Base-by-base conservation (phyloP, 306 rosid genomes). In the Ochetophila trinervis region DNA sequence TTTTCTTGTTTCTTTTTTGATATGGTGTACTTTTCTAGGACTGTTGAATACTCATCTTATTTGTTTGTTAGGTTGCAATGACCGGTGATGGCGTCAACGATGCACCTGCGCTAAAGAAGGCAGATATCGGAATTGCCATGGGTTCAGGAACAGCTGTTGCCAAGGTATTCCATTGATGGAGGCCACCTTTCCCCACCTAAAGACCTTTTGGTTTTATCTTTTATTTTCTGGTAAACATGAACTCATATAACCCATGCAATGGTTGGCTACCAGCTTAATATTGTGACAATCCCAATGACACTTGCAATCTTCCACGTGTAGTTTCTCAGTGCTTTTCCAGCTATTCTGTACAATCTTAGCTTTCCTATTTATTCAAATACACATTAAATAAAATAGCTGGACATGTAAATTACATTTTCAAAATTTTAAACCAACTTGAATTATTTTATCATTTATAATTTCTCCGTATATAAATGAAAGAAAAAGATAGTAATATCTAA, bases 71-170 rank as follows among this genome's bases (percentile, higher is more conserved):
- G 96, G 99, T 93, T 79, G 99, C 99, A 27, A 93, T 93, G 99
- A 93, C 99, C 32, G 99, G 99, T 64, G 99, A 93, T 24, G 99
- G 99, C 50, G 99, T 93, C 80, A 93, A 93, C 70, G 99, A 93
- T 76, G 99, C 99, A 60, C 99, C 99, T 60, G 99, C 99, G 34
- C 80, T 93, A 44, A 93, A 93, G 77, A 89, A 86, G 79, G 97
- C 99, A n/a, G 96, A 93, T 70, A 93, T 93, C 47, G 99, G 99
- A 74, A 87, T 93, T 73, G 94, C 97, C 73, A 93, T 93, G 99
- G 99, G 99, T 66, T 93, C 98, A 27, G 98, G 98, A 68, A 93
- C 98, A 74, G 95, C 97, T 53, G 98, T 93, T 74, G 94, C 98
- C 49, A 93, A 93, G 98, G 98, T 92, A 71, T 74, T 49, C 6